A percentile compares a stretch with the other conserved stretches of the same genome.
phyloP scores from a whole-genome alignment of 2,329 filamentous ascomycete genomes.

The Fusarium annulatum region DNA sequence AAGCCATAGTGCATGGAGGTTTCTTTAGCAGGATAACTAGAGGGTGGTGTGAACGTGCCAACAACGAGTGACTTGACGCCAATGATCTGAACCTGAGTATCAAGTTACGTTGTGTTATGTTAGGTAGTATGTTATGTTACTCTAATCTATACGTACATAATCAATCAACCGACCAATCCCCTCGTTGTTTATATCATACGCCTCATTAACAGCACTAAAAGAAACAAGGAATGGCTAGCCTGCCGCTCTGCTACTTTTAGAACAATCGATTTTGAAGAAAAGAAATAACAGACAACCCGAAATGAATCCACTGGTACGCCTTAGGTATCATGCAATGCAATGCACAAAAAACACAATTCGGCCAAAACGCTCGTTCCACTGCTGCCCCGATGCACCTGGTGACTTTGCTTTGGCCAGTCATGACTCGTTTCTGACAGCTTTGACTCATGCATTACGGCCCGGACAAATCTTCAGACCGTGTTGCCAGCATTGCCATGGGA shows the following conservation, averaged over 20 bases:
- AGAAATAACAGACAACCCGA: background rate
- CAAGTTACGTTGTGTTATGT: conserved; percentile 12
- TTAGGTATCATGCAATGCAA: conserved; percentile 41
- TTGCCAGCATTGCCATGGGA: conserved; percentile 1
- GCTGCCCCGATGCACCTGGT: conserved; percentile 8
- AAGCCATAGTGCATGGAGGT: background rate
- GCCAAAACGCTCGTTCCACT: conserved; percentile 22
- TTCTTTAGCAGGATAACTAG: background rate
- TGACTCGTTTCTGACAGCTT: conserved; percentile 22
- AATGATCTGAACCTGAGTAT: background rate
- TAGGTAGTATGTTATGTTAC: conserved; percentile 3
- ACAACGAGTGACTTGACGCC: background rate
- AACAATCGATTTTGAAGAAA: background rate
- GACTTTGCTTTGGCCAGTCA: conserved; percentile 16
- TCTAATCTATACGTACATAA: conserved; percentile 29
- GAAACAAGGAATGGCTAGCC: conserved; percentile 3
- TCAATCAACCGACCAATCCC: background rate
- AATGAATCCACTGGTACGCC: conserved; percentile 33
- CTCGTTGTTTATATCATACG: conserved; percentile 28
- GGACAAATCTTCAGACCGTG: background rate
- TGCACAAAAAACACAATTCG: conserved; percentile 30
- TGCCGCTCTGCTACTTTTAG: conserved; percentile 13
- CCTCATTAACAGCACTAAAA: conserved; percentile 24
- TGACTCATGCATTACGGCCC: conserved; percentile 5
- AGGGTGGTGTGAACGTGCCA: background rate